A percentile compares a stretch with the other conserved stretches of the same genome.
Conservation (phyloP, 495 filamentous ascomycete genomes). For the Annulohypoxylon bovei region DNA sequence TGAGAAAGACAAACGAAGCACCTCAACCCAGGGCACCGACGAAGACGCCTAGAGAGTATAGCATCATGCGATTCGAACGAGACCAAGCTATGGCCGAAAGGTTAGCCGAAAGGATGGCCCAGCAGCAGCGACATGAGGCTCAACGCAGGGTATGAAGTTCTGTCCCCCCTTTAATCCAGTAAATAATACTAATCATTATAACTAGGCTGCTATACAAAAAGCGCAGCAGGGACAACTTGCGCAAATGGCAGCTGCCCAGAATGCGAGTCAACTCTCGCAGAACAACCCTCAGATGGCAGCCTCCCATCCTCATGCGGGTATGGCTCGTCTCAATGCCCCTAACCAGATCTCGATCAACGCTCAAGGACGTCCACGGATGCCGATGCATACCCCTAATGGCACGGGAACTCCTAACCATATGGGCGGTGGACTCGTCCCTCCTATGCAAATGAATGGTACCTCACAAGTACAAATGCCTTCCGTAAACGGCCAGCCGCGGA, state of each 20-base stretch:
- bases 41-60: slow-evolving; percentile 87
- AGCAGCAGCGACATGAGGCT: slow-evolving; percentile 69
- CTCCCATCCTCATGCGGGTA: slow-evolving; percentile 49
- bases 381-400: slow-evolving; percentile 56
- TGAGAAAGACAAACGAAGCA: slow-evolving; percentile 75
- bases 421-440: slow-evolving; percentile 60
- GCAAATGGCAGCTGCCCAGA: slow-evolving; percentile 52
- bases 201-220: slow-evolving; percentile 49
- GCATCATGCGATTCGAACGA: slow-evolving; percentile 83
- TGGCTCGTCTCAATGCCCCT: slow-evolving; percentile 49
- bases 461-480: slow-evolving; percentile 76
- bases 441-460: slow-evolving; percentile 73
- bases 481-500: slow-evolving; percentile 66
- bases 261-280: slow-evolving; percentile 47
- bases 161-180: slow-evolving; percentile 9
- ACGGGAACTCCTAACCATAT: slow-evolving; percentile 54
- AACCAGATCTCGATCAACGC: slow-evolving; percentile 50
- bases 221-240: slow-evolving; percentile 53
- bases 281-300: slow-evolving; percentile 52
- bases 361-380: slow-evolving; percentile 52
- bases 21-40: slow-evolving; percentile 63
- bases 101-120: slow-evolving; percentile 76
- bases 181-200: slow-evolving; percentile 41
- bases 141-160: slow-evolving; percentile 63
- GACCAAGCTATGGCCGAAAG: slow-evolving; percentile 81